phyloP scores from a whole-genome alignment of 148 eudicot species.

The Chenopodium quinoa region DNA sequence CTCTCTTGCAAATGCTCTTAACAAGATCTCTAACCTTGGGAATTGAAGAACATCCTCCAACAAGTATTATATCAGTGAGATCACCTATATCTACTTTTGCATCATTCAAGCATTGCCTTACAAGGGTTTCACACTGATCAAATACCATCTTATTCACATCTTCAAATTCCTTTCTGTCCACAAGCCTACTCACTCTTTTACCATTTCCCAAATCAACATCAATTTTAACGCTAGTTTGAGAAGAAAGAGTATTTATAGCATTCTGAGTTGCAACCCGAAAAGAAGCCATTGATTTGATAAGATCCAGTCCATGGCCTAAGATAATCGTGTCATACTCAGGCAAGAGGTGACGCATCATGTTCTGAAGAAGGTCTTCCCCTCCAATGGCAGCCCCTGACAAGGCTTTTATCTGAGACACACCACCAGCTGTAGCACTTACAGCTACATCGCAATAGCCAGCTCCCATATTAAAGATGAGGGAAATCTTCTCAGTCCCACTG shows the following conservation, averaged over 20 bases:
- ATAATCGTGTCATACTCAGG: slow-evolving; percentile 55
- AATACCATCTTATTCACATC: slow-evolving; percentile 53
- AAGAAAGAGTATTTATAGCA: slow-evolving; percentile 69
- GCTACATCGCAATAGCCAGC: slow-evolving; percentile 86
- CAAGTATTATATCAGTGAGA: slow-evolving; percentile 62
- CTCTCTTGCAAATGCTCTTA: slow-evolving; percentile 41
- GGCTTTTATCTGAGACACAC: slow-evolving; percentile 82
- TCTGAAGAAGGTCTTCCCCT: slow-evolving; percentile 86
- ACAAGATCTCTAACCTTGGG: slow-evolving; percentile 57
- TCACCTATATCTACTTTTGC: slow-evolving; percentile 57
- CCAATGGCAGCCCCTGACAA: slow-evolving; percentile 64
- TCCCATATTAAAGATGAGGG: slow-evolving; percentile 81
- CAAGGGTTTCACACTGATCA: slow-evolving; percentile 51
- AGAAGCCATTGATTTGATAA: slow-evolving; percentile 59
- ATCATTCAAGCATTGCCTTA: slow-evolving; percentile 57
- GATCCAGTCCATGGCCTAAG: slow-evolving; percentile 45
- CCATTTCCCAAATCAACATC: slow-evolving; percentile 73
- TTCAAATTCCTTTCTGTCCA: slow-evolving; percentile 62
- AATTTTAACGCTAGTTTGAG: slow-evolving; percentile 41
- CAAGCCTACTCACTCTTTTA: slow-evolving; percentile 42
- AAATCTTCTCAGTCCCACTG: slow-evolving; percentile 70
- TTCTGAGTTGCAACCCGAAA: slow-evolving; percentile 73
- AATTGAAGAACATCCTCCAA: slow-evolving; percentile 75
- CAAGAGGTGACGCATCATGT: slow-evolving; percentile 57
- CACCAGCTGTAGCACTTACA: slow-evolving; percentile 73